These are phyloP conservation scores for Didymella segeticola DNA, from an alignment of 2,329 filamentous ascomycete genomes.

Conservation along the genomic window DNA sequence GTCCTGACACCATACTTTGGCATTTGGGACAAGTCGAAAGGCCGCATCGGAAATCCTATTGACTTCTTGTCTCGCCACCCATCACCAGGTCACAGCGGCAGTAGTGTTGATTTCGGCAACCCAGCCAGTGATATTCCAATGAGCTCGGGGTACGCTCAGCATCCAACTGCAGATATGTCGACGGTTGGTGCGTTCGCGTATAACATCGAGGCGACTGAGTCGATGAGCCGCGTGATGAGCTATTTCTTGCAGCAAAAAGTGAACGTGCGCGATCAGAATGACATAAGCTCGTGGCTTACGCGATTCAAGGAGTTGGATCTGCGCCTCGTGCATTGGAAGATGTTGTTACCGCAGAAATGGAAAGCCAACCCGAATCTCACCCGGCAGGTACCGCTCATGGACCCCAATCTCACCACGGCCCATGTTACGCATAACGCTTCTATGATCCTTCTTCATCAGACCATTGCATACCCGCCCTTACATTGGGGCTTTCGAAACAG, in stretches of 20 bases:
- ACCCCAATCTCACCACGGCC: constrained; percentile 27
- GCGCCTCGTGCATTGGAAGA: constrained; percentile 29
- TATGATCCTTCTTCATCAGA: constrained; percentile 27
- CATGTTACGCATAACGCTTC: constrained; percentile 29
- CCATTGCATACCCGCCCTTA: constrained; percentile 24
- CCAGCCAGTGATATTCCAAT: neutral
- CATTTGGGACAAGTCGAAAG: constrained; percentile 31
- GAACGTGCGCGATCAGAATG: constrained; percentile 19
- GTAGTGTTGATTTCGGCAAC: neutral
- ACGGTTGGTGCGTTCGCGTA: constrained; percentile 29
- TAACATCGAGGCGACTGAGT: constrained; percentile 30
- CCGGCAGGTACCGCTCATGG: constrained; percentile 23
- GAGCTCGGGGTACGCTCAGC: neutral
- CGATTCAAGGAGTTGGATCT: constrained; percentile 31
- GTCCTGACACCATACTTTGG: constrained; percentile 28
- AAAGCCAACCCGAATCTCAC: constrained; percentile 31
- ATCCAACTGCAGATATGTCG: constrained; percentile 22
- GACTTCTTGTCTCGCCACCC: constrained; percentile 17
- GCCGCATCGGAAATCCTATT: constrained; percentile 26
- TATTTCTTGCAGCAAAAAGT: constrained; percentile 31
- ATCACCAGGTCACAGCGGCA: constrained; percentile 1
- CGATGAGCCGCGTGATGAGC: constrained; percentile 27
- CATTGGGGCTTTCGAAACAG: constrained; percentile 21
- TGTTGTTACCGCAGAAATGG: constrained; percentile 31
- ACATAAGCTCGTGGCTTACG: constrained; percentile 28